These are phyloP conservation scores for Podospora sp. DNA, from an alignment of 495 filamentous ascomycete genomes.

Conservation along the genomic window DNA sequence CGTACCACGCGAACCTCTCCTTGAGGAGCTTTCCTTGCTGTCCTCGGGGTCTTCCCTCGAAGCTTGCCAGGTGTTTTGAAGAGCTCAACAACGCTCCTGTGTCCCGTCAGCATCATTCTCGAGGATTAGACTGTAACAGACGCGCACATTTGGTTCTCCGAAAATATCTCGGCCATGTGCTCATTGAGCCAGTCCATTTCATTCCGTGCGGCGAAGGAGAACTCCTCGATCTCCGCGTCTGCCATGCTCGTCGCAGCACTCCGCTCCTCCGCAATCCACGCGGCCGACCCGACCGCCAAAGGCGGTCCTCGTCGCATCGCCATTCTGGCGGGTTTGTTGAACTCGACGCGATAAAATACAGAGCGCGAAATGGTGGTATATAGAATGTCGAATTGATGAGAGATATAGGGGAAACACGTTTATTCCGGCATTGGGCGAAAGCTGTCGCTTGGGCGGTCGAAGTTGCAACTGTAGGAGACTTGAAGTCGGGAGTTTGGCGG, in stretches of 20 bases:
- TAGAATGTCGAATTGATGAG: not conserved
- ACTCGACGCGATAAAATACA: slow-evolving; percentile 2
- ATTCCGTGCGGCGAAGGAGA: slow-evolving; percentile 83
- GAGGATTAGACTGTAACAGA: not conserved
- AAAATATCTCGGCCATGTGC: slow-evolving; percentile 94
- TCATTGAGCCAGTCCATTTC: slow-evolving; percentile 96
- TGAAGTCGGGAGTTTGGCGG: slow-evolving; percentile 21
- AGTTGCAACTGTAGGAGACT: slow-evolving; percentile 18
- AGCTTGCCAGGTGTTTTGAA: slow-evolving; percentile 97
- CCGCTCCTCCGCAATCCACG: slow-evolving; percentile 58
- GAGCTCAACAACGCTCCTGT: slow-evolving; percentile 81
- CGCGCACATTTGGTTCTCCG: slow-evolving; percentile 76
- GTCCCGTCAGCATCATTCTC: slow-evolving; percentile 10
- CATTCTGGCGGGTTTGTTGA: slow-evolving; percentile 44
- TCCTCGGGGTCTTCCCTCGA: slow-evolving; percentile 90
- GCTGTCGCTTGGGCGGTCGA: slow-evolving; percentile 2
- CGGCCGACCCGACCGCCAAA: slow-evolving; percentile 57
- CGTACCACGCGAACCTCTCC: slow-evolving; percentile 70
- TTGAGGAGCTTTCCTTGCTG: slow-evolving; percentile 67
- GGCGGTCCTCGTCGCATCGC: slow-evolving; percentile 54
- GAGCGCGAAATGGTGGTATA: not conserved
- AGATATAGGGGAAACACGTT: not conserved
- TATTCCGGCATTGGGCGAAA: not conserved
- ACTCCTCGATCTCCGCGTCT: slow-evolving; percentile 78
- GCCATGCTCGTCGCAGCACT: slow-evolving; percentile 51